Percentiles rank a stretch among this genome's conserved stretches.
phyloP scores from a whole-genome alignment of 495 filamentous ascomycete species.

The Pyrenula aspistea region DNA sequence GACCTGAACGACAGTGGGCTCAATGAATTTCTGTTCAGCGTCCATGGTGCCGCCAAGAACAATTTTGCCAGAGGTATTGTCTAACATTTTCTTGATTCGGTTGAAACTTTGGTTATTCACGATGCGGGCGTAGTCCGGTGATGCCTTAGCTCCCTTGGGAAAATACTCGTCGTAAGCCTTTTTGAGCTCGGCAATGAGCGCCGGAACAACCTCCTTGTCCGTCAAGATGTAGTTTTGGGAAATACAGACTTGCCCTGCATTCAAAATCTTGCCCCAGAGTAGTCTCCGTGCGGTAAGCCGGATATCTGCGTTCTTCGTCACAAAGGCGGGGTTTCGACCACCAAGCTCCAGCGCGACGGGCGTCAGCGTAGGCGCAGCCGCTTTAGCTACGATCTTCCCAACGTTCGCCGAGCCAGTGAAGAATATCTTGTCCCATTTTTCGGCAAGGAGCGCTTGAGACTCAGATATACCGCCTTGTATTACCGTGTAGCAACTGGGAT shows the following conservation, averaged over 20 bases:
- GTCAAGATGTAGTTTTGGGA: constrained; percentile 82
- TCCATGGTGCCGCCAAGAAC: constrained; percentile 74
- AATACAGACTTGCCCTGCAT: constrained; percentile 82
- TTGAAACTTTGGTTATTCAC: constrained; percentile 66
- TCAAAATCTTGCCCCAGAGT: constrained; percentile 75
- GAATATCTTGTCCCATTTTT: constrained; percentile 97
- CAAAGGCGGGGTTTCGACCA: constrained; percentile 80
- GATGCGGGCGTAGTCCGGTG: constrained; percentile 65
- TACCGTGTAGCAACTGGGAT: constrained; percentile 62
- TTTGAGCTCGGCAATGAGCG: constrained; percentile 66
- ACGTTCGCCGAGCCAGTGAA: constrained; percentile 75
- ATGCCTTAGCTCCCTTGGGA: constrained; percentile 65
- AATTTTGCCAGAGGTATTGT: constrained; percentile 71
- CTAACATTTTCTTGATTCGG: constrained; percentile 81
- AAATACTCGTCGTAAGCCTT: constrained; percentile 65
- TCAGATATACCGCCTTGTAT: constrained; percentile 74
- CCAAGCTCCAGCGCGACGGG: constrained; percentile 84
- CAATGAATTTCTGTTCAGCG: constrained; percentile 66
- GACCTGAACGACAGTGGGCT: constrained; percentile 73
- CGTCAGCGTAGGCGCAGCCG: constrained; percentile 83
- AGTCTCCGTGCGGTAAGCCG: constrained; percentile 72
- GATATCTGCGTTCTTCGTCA: constrained; percentile 71
- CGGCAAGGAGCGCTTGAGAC: constrained; percentile 66
- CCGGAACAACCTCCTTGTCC: constrained; percentile 56
- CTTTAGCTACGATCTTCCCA: constrained; percentile 79